These are phyloP conservation scores for Lipomyces mesembrius DNA, from an alignment of 805 yeast species.

Conservation along the genomic window DNA sequence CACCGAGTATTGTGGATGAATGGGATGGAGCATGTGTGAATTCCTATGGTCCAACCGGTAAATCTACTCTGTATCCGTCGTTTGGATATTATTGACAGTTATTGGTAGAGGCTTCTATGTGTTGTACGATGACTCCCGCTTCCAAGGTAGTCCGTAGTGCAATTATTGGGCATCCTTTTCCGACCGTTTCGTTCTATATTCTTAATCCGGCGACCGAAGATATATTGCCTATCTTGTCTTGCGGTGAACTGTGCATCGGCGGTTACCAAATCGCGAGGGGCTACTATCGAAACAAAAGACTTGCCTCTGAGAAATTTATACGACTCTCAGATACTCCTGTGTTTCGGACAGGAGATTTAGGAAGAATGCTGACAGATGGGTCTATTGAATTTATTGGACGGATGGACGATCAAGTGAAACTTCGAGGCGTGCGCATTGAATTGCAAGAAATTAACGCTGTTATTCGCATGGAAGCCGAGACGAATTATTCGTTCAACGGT, in stretches of 20 bases:
- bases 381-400: conserved; percentile 40
- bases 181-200: conserved; percentile 30
- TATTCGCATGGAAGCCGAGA: conserved; percentile 9
- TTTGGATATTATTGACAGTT: neutral
- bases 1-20: conserved; percentile 29
- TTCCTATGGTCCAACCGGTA: conserved; percentile 41
- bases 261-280: conserved; percentile 42
- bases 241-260: conserved; percentile 42
- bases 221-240: conserved; percentile 35
- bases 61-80: conserved; percentile 12
- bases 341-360: conserved; percentile 40
- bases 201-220: conserved; percentile 12
- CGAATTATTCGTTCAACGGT: conserved; percentile 3
- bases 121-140: conserved; percentile 30
- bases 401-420: conserved; percentile 41
- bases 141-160: conserved; percentile 17
- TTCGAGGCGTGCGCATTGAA: conserved; percentile 41
- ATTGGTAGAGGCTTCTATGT: conserved; percentile 35
- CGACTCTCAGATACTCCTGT: conserved; percentile 1
- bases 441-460: conserved; percentile 40
- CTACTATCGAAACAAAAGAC: conserved; percentile 22
- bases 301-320: conserved; percentile 36
- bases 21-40: conserved; percentile 38
- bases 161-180: conserved; percentile 36
- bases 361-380: conserved; percentile 35